Evolutionary conservation across 495 filamentous ascomycete genomes (phyloP).

Genomic region (Staphylotrichum tortipilum): DNA sequence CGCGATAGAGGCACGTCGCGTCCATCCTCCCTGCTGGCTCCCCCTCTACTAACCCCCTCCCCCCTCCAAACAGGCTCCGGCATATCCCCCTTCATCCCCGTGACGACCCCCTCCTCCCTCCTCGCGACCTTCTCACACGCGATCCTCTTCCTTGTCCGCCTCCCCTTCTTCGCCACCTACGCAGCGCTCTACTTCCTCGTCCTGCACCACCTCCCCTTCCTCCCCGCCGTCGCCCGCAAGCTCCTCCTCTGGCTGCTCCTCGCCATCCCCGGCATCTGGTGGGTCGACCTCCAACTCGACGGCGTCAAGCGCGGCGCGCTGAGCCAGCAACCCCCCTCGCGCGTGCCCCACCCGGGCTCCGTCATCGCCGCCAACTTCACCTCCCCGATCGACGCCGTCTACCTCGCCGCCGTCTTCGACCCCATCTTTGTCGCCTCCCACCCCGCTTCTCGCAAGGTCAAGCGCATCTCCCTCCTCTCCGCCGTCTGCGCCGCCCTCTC

Average conservation of each 20-base stretch:
- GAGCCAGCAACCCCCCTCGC: conserved; percentile 49
- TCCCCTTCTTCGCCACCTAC: conserved; percentile 66
- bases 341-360: conserved; percentile 64
- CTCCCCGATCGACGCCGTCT: conserved; percentile 84
- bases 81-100: conserved; percentile 89
- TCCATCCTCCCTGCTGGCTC: neutral
- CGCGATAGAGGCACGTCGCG: conserved; percentile 81
- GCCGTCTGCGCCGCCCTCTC: conserved; percentile 69
- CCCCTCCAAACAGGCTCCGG: conserved; percentile 84
- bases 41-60: neutral
- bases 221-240: conserved; percentile 72
- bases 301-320: conserved; percentile 79
- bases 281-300: conserved; percentile 94
- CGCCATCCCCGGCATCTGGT: conserved; percentile 85
- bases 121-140: conserved; percentile 54
- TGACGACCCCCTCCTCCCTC: conserved; percentile 51
- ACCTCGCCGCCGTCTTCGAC: conserved; percentile 94
- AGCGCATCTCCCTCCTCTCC: conserved; percentile 62
- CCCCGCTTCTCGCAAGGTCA: conserved; percentile 62
- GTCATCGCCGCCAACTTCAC: conserved; percentile 88
- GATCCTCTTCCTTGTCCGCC: conserved; percentile 70
- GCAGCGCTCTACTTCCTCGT: conserved; percentile 65
- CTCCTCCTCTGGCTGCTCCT: conserved; percentile 79
- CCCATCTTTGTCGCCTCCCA: conserved; percentile 84
- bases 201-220: conserved; percentile 68